Conservation (phyloP, 164 flowering plant genomes). For the Euptelea pleiosperma region DNA sequence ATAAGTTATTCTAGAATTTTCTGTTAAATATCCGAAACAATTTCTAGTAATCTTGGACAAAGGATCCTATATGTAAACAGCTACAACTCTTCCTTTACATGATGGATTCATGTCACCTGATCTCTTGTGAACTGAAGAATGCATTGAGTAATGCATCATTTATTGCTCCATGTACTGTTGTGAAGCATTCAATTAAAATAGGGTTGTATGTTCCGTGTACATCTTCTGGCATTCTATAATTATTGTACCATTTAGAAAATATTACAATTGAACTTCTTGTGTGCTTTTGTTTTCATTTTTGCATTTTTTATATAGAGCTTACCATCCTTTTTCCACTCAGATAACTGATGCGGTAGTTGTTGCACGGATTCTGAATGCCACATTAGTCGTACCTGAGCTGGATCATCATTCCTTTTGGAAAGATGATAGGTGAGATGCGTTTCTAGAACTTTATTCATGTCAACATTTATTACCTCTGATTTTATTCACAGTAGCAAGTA, state of each 20-base stretch:
- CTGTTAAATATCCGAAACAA: too few species aligned
- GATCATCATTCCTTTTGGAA: constrained; percentile 98
- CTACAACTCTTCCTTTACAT: too few species aligned
- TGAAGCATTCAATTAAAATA: too few species aligned
- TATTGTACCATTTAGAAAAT: neutral
- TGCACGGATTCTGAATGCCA: constrained; percentile 95
- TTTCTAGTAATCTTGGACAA: too few species aligned
- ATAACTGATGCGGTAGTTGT: constrained; percentile 98
- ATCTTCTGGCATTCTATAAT: neutral
- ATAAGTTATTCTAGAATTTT: too few species aligned
- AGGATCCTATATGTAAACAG: too few species aligned
- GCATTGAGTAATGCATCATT: too few species aligned
- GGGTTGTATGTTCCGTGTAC: too few species aligned
- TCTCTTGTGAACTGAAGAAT: too few species aligned
- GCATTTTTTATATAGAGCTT: neutral
- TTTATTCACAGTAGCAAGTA: neutral
- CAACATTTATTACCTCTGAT: constrained; percentile 5
- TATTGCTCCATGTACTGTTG: too few species aligned
- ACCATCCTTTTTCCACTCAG: constrained; percentile 30
- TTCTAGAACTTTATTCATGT: neutral
- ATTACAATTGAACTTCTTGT: neutral
- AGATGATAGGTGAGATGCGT: constrained; percentile 70
- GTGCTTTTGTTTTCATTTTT: too few species aligned
- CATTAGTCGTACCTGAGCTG: constrained; percentile 87
- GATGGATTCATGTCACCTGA: too few species aligned